These are phyloP conservation scores for Ustilago trichophora DNA, from an alignment of 1,284 basidiomycete genomes.

Conservation along the genomic window DNA sequence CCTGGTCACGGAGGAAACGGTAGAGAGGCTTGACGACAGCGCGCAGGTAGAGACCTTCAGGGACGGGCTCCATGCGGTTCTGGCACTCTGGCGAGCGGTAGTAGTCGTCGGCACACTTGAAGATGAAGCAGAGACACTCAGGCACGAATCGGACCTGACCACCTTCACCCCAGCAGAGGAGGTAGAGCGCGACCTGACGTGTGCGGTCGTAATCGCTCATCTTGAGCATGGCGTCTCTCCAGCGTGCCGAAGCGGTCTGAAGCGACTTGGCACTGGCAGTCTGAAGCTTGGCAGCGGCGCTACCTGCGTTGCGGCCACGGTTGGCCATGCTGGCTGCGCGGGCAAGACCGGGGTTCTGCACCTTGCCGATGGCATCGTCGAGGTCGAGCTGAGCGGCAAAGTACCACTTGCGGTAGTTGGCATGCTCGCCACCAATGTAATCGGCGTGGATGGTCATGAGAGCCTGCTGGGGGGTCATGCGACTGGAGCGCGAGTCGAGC, in stretches of 20 bases:
- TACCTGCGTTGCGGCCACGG: constrained; percentile 43
- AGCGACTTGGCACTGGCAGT: constrained; percentile 79
- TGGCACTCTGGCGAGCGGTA: constrained; percentile 99
- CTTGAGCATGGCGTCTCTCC: constrained; percentile 97
- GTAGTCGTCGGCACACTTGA: constrained; percentile 99
- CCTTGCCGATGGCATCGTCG: constrained; percentile 93
- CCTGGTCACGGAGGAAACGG: constrained; percentile 95
- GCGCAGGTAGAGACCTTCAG: constrained; percentile 93
- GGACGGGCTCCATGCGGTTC: constrained; percentile 88
- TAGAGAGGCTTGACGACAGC: constrained; percentile 96
- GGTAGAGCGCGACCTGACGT: constrained; percentile 92
- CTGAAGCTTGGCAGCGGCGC: constrained; percentile 70
- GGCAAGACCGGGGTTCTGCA: constrained; percentile 87
- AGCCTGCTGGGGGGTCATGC: constrained; percentile 94
- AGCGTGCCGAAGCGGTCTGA: constrained; percentile 85
- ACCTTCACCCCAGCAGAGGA: constrained; percentile 97
- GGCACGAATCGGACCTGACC: constrained; percentile 98
- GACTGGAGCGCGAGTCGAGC: constrained; percentile 74
- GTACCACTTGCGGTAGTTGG: constrained; percentile 78
- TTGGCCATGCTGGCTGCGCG: constrained; percentile 82
- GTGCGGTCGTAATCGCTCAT: constrained; percentile 99
- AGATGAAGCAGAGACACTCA: constrained; percentile 97
- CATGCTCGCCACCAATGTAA: constrained; percentile 88
- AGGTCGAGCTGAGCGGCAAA: constrained; percentile 98
- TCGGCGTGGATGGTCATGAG: constrained; percentile 91